These are phyloP conservation scores for Penicillium polonicum DNA, from an alignment of 2,329 filamentous ascomycete genomes.

Conservation along the genomic window DNA sequence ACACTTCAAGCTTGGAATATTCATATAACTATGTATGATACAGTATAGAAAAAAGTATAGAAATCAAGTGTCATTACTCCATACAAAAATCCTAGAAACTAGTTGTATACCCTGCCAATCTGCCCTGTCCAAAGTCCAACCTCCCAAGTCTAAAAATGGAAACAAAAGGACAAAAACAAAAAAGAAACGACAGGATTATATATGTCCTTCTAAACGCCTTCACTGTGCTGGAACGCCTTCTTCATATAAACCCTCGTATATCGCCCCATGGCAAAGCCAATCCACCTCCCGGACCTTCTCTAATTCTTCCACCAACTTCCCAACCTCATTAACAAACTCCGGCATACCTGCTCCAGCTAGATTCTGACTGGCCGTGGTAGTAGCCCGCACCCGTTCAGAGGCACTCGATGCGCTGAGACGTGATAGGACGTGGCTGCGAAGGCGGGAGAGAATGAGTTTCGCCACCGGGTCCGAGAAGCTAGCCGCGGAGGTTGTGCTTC, in stretches of 20 bases:
- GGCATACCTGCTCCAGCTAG: slow-evolving; percentile 61
- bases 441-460: slow-evolving; percentile 58
- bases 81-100: not conserved
- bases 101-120: slow-evolving; percentile 12
- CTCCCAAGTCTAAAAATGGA: not conserved
- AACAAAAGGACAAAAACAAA: not conserved
- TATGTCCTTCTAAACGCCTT: slow-evolving; percentile 10
- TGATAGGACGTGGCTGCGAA: slow-evolving; percentile 55
- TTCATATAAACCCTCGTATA: slow-evolving; percentile 55
- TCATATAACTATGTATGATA: not conserved
- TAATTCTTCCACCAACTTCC: slow-evolving; percentile 58
- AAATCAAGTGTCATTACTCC: not conserved
- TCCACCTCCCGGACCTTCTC: slow-evolving; percentile 59
- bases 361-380: slow-evolving; percentile 58
- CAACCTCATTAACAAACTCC: slow-evolving; percentile 61
- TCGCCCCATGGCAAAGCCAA: slow-evolving; percentile 55
- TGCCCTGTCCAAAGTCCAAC: slow-evolving; percentile 4
- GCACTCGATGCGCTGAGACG: slow-evolving; percentile 61
- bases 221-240: slow-evolving; percentile 25
- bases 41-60: not conserved
- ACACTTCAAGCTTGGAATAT: too few relatives aligned
- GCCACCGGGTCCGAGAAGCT: slow-evolving; percentile 61
- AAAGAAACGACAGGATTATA: slow-evolving; percentile 7
- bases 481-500: slow-evolving; percentile 24
- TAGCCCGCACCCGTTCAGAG: slow-evolving; percentile 58